Evolutionary conservation across 108 stramenopile genomes (phyloP), one percentile per base, ranked within the genome.

Genomic region (Conticribra weissflogii): DNA sequence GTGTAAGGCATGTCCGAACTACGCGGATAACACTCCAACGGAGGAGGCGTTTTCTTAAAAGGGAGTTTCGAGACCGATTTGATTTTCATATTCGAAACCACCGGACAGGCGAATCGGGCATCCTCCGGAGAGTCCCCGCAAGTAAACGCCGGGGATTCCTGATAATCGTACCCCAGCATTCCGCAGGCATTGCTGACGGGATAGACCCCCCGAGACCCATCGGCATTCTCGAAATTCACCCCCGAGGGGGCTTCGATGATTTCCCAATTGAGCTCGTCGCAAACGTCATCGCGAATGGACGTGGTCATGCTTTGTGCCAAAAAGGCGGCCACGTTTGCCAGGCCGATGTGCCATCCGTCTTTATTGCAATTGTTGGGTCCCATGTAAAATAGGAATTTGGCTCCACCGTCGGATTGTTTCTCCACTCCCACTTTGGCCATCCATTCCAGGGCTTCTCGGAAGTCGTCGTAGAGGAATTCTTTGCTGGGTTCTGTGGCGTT

Each of bases 161-260:
- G 44, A 33, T 78, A 72, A 4, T 58, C 48, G 34, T 48, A 64
- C 28, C 69, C 62, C 16, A 54, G 23, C 30, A 65, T 62, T 1
- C 77, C 77, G 51, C 77, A 78, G 3, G 77, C 71, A 59, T 78
- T 78, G 46, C 56, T 59, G 16, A 78, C 28, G 19, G 77, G 77
- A 33, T 78, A 78, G 3, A 58, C 23, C n/a, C 56, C 67, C 45
- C 16, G 17, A 4, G 18, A 34, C 18, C 22, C 59, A 29, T 15
- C 18, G 17, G 3, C 59, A 44, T 60, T n/a, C 17, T 34, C 41
- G 12, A 5, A 5, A 41, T 41, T 41, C n/a, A n/a, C n/a, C n/a
- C n/a, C n/a, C n/a, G n/a, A n/a, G 36, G 36, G 36, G 12, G 46
- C 46, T 27, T 18, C 23, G 1, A 49, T 32, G 28, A 28, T 49